Conservation (phyloP, 176 grass and related monocot genomes). For the Musa acuminata region DNA sequence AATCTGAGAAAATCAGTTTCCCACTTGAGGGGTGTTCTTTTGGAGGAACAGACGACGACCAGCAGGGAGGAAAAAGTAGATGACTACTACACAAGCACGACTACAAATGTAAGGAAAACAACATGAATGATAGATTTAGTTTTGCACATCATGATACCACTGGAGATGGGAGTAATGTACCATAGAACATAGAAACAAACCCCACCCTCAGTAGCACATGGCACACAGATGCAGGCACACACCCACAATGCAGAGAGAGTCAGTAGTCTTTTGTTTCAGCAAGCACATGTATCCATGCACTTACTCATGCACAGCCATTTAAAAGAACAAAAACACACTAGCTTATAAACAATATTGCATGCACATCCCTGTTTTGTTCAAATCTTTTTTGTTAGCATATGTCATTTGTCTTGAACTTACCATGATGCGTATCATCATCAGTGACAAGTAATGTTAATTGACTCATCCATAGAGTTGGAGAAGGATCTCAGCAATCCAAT, state of each 20-base stretch:
- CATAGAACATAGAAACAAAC: neutral
- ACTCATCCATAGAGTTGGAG: neutral
- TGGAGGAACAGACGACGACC: neutral
- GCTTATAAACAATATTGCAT: neutral
- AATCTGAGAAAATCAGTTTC: neutral
- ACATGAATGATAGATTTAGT: neutral
- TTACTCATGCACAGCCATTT: too few species aligned
- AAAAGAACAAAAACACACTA: too few species aligned
- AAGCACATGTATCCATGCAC: too few species aligned
- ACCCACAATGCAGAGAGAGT: neutral
- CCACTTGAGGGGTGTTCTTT: neutral
- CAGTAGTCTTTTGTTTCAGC: too few species aligned
- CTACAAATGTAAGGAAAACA: neutral
- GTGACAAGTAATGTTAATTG: neutral
- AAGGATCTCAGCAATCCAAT: constrained; percentile 1
- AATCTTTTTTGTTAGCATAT: neutral
- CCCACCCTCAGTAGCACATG: neutral
- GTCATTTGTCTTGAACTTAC: neutral
- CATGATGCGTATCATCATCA: neutral
- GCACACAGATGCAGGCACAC: neutral
- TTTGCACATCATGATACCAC: neutral
- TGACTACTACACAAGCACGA: neutral
- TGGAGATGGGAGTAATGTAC: neutral
- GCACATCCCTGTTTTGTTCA: neutral
- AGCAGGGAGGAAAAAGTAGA: neutral